Base-by-base conservation (phyloP, 2,329 filamentous ascomycete genomes). In the Sclerotinia sclerotiorum region DNA sequence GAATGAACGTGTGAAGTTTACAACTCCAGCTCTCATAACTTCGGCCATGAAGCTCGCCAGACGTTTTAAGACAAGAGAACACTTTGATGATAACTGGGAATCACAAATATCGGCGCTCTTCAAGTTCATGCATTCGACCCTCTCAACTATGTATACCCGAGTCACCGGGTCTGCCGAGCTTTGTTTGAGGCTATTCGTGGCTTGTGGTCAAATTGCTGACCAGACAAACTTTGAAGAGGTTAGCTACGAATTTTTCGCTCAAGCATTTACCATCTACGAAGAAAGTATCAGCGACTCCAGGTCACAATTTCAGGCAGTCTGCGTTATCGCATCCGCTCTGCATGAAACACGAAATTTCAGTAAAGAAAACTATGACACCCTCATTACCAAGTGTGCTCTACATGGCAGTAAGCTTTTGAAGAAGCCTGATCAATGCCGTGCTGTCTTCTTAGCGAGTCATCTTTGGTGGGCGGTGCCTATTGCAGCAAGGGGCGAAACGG, bases 261-360 rank as follows among this genome's bases (percentile, higher is more conserved):
- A 99, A 79, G 94, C 95, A 0, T 99, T 99, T 75, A 98, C 94
- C 0, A 93, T 98, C 11, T 99, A 99, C 77, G 95, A 99, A 78
- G 95, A 99, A 79, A 90, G 93, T 0, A 91, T 99, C 72, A 95
- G 93, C 70, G 96, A 99, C 78, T 97, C 93, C 21, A 90, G 96
- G 78, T 94, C 94, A 19, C 95, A 99, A 78, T 99, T 98, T 83
- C 95, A 99, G 81, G 94, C 95, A 1, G 95, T 99, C 0, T 97
- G 94, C 74, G 90, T 97, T 51, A 93, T 99, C 76, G 93, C 94
- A 2, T 92, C 91, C 68, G 93, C 92, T 6, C 83, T 99, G 68
- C 94, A 97, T 77, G 90, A 93, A 72, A 94, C 93, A 17, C 86
- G 94, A 69, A 90, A 94, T 76, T 99, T 99, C 78, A 90, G 92